Evolutionary conservation across 78 protist genomes (phyloP).

Genomic region (Dictyostelium capitatum): DNA sequence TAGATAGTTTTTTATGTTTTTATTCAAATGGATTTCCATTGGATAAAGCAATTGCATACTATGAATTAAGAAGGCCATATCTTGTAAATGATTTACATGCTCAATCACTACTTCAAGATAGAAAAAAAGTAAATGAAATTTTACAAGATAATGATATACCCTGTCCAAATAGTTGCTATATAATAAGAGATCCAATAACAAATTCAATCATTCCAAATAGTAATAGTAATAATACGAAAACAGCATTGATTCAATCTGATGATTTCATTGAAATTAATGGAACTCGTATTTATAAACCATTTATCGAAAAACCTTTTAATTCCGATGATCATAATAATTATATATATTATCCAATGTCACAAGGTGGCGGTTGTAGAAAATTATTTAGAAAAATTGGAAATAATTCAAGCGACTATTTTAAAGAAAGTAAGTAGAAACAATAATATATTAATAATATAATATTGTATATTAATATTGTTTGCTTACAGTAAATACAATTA

Average conservation of each 20-base stretch:
- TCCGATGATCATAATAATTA: slow-evolving; percentile 96
- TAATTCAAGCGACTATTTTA: slow-evolving; percentile 78
- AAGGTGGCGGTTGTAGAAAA: slow-evolving; percentile 92
- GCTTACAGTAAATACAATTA: slow-evolving; percentile 51
- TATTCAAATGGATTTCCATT: slow-evolving; percentile 93
- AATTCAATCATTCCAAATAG: neutral
- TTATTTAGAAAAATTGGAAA: slow-evolving; percentile 96
- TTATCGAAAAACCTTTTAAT: slow-evolving; percentile 96
- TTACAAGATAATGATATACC: slow-evolving; percentile 81
- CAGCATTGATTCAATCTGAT: slow-evolving; percentile 15
- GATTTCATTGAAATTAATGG: slow-evolving; percentile 80
- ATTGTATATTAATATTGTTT: neutral
- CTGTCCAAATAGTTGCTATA: slow-evolving; percentile 32
- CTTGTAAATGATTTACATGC: slow-evolving; percentile 86
- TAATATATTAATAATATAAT: neutral
- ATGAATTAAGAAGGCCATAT: slow-evolving; percentile 76
- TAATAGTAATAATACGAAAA: neutral
- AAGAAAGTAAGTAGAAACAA: slow-evolving; percentile 14
- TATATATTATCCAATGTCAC: slow-evolving; percentile 92
- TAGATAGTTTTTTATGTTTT: slow-evolving; percentile 88
- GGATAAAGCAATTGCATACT: slow-evolving; percentile 77
- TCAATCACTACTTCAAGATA: slow-evolving; percentile 80
- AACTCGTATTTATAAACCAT: slow-evolving; percentile 92
- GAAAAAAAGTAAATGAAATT: slow-evolving; percentile 73
- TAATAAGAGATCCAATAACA: neutral